A percentile compares a stretch with the other conserved stretches of the same genome.
Conservation (phyloP, 495 filamentous ascomycete genomes). For the Trichoderma erinaceum region DNA sequence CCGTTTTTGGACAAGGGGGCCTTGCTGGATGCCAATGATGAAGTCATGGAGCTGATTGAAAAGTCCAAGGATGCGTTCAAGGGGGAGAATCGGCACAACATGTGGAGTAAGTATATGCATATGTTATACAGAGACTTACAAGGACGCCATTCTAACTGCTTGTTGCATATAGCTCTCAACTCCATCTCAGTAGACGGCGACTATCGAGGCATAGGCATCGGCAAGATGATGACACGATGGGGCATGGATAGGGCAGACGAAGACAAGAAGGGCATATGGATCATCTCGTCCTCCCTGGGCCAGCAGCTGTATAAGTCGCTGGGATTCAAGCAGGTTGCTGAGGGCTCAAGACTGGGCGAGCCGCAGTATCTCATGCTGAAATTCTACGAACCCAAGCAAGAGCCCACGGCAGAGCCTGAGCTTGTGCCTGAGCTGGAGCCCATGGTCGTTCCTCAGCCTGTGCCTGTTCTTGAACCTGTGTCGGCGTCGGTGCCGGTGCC, state of each 20-base stretch:
- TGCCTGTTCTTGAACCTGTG: no score
- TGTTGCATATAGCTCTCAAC: neutral
- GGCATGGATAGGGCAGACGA: neutral
- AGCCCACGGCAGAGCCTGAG: neutral
- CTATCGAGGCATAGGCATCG: slow-evolving; percentile 9
- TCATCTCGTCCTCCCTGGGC: neutral
- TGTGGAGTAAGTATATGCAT: neutral
- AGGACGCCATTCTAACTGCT: neutral
- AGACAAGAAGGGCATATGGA: slow-evolving; percentile 4
- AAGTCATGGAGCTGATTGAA: slow-evolving; percentile 11
- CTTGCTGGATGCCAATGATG: slow-evolving; percentile 4
- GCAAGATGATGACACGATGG: slow-evolving; percentile 7
- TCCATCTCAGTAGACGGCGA: slow-evolving; percentile 10
- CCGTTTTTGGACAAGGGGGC: slow-evolving; percentile 2
- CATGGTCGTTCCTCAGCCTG: no score
- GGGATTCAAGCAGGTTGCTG: neutral
- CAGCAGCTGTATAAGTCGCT: slow-evolving; percentile 7
- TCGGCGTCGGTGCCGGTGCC: no score
- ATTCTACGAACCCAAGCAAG: neutral
- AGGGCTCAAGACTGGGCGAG: slow-evolving; percentile 5
- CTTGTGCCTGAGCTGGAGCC: no score
- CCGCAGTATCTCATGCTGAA: slow-evolving; percentile 8
- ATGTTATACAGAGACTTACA: neutral
- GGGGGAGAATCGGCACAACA: neutral
- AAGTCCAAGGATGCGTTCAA: neutral